Base-by-base conservation (phyloP, 768 basidiomycete genomes). In the Psilocybe azurescens region DNA sequence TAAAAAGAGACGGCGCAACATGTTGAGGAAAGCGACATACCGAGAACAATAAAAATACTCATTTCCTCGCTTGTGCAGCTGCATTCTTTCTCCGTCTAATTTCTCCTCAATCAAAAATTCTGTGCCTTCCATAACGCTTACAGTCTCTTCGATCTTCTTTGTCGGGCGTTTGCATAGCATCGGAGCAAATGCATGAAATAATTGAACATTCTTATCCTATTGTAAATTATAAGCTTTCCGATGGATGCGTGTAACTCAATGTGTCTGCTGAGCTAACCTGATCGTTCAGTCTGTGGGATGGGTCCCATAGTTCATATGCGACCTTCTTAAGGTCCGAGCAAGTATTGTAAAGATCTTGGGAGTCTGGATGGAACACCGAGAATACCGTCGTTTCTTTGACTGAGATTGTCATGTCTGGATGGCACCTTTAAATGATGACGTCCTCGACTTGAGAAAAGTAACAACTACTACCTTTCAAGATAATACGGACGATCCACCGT, bases 251-350 rank as follows among this genome's bases (percentile, higher is more conserved):
- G 24, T 24, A 24, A 24, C 46, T 32, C 29, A 46, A 28, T 53
- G 20, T 49, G 33, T 36, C 11, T 36, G 33, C 33, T 3, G 11
- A 33, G 52, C 32, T 28, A 47, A 87, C 88, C 73, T 87, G 83
- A 7, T 83, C 81, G 51, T 88, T 84, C 13, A 93, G 78, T 46
- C 93, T 81, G 51, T 83, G 81, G 3, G 82, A 77, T 0, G 90
- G 89, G 72, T 97, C 89, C 81, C 89, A 90, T 1, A 99, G 79
- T 56, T 90, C 89, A 89, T 91, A 98, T 33, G 88, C 89, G 3
- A 99, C 93, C 60, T 93, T 92, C 79, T 96, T 96, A 50, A 99
- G 80, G 74, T 99, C 96, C 0, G 96, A 98, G 72, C 95, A 98
- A 0, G 95, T 95, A 72, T 98, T 98, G 79, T 93, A 99, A 7